Conservation (phyloP, 805 yeast genomes). For the Pichia californica region DNA sequence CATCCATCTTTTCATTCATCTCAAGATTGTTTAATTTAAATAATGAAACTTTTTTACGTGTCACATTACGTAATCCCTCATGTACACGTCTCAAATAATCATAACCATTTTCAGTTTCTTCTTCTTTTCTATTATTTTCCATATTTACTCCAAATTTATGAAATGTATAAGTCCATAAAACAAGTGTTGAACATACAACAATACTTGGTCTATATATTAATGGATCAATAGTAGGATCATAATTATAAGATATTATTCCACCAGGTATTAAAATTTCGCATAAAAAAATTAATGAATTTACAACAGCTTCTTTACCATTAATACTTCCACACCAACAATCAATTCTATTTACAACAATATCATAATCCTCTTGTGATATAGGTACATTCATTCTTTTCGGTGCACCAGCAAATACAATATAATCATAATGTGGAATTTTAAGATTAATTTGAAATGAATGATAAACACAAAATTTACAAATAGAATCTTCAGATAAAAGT, state of each 20-base stretch:
- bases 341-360: constrained; percentile 40
- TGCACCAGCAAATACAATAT: constrained; percentile 70
- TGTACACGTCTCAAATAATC: constrained; percentile 42
- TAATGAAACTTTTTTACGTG: constrained; percentile 14
- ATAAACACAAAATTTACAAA: constrained; percentile 56
- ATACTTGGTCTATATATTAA: constrained; percentile 31
- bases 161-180: constrained; percentile 45
- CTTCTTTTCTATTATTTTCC: constrained; percentile 4
- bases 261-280: constrained; percentile 45
- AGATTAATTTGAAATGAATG: constrained; percentile 63
- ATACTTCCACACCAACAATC: constrained; percentile 39
- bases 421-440: constrained; percentile 62
- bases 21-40: constrained; percentile 25
- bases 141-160: constrained; percentile 34
- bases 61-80: constrained; percentile 26
- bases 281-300: constrained; percentile 51
- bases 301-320: constrained; percentile 41
- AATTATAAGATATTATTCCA: constrained; percentile 23
- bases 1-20: constrained; percentile 7
- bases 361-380: constrained; percentile 47
- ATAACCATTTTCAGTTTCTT: constrained; percentile 39
- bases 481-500: constrained; percentile 22
- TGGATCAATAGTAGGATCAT: constrained; percentile 31
- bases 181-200: constrained; percentile 30
- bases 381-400: constrained; percentile 65